Conservation (phyloP, 345 rosid species). For the Moricandia arvensis region DNA sequence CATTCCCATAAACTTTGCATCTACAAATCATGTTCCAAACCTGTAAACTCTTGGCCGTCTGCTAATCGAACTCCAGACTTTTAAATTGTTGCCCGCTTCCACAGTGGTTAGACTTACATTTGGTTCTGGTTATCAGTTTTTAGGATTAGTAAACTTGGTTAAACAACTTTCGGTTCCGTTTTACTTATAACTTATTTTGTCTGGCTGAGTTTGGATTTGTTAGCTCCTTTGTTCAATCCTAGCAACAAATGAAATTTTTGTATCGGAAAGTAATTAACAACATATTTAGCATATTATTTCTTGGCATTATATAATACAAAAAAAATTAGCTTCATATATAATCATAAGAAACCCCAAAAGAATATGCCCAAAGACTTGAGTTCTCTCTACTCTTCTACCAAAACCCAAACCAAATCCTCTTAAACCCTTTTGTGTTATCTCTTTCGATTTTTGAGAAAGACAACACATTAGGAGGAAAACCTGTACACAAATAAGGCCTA, state of each 20-base stretch:
- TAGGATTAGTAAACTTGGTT: background rate
- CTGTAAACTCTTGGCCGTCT: too few species aligned
- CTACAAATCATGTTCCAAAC: background rate
- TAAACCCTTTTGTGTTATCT: background rate
- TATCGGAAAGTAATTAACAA: background rate
- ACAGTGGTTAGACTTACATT: background rate
- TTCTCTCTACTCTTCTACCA: slow-evolving; percentile 15
- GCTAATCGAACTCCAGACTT: too few species aligned
- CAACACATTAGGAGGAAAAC: slow-evolving; percentile 9
- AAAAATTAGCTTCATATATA: background rate
- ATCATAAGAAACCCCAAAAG: slow-evolving; percentile 7
- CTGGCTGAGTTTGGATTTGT: background rate
- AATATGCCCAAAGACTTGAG: slow-evolving; percentile 5
- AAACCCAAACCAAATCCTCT: slow-evolving; percentile 29
- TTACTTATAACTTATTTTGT: too few species aligned
- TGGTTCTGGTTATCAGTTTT: background rate
- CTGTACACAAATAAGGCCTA: slow-evolving; percentile 22
- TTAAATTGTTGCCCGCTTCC: too few species aligned
- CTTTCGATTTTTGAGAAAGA: slow-evolving; percentile 11
- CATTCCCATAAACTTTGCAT: too few species aligned
- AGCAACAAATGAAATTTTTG: too few species aligned
- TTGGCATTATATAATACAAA: slow-evolving; percentile 10
- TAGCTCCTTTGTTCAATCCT: too few species aligned
- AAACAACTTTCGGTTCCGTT: background rate
- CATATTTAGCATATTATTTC: background rate